phyloP scores from a whole-genome alignment of 2,329 filamentous ascomycete genomes.

The Trichophyton benhamiae region DNA sequence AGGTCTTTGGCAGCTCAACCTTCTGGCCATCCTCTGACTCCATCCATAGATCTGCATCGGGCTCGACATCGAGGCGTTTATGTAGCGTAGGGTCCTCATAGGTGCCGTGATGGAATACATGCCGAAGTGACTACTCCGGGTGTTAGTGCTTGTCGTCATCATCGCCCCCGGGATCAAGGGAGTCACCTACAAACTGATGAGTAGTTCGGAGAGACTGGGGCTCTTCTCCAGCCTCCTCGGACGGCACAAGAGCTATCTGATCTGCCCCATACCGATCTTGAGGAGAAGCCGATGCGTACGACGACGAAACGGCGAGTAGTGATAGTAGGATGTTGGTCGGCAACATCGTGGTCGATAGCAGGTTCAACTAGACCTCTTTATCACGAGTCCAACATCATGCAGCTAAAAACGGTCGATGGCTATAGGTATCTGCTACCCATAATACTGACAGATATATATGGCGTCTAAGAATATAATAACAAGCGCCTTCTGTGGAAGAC shows the following conservation, averaged over 20 bases:
- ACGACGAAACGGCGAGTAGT: background rate
- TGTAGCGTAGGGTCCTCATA: constrained; percentile 67
- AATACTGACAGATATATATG: background rate
- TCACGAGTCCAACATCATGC: constrained; percentile 3
- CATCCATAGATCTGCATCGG: constrained; percentile 43
- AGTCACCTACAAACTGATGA: constrained; percentile 28
- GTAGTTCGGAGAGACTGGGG: constrained; percentile 15
- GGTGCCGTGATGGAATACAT: constrained; percentile 87
- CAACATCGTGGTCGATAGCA: background rate
- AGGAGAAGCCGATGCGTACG: background rate
- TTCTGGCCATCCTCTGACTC: constrained; percentile 30
- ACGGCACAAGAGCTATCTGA: constrained; percentile 13
- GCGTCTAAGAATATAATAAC: background rate
- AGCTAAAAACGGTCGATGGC: background rate
- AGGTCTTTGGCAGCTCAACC: constrained; percentile 34
- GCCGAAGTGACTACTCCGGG: constrained; percentile 46
- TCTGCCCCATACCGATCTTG: background rate
- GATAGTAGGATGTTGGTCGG: background rate
- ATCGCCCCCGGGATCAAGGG: background rate
- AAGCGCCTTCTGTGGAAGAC: background rate
- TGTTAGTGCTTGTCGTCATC: background rate
- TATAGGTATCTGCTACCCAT: background rate
- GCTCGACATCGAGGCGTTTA: constrained; percentile 58
- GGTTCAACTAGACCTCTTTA: background rate
- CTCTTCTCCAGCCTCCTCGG: constrained; percentile 7